phyloP scores from a whole-genome alignment of 2,329 filamentous ascomycete genomes.

The Coniochaeta prunicola region DNA sequence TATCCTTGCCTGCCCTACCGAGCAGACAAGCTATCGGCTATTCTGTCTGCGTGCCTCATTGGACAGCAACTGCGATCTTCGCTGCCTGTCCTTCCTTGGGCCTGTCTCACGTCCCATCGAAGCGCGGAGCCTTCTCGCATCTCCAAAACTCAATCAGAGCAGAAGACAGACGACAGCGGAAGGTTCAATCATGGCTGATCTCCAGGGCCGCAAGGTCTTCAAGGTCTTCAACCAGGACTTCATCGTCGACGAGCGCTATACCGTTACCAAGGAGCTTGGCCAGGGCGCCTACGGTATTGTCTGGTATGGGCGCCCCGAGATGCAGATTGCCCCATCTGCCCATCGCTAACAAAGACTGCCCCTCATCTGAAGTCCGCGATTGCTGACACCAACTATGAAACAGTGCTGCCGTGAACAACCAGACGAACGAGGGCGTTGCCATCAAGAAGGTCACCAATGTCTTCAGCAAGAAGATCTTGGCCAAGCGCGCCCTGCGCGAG shows the following conservation, averaged over 20 bases:
- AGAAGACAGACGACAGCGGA: background rate
- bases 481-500: slow-evolving; percentile 94
- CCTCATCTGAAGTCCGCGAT: slow-evolving; percentile 10
- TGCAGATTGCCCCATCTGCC: background rate
- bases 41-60: background rate
- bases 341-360: background rate
- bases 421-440: slow-evolving; percentile 87
- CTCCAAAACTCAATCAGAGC: background rate
- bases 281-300: slow-evolving; percentile 99
- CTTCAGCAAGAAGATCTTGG: slow-evolving; percentile 99
- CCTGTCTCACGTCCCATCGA: background rate
- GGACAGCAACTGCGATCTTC: background rate
- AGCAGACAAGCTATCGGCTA: background rate
- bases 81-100: background rate
- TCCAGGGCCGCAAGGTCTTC: slow-evolving; percentile 72
- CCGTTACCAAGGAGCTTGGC: slow-evolving; percentile 95
- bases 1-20: background rate
- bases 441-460: slow-evolving; percentile 99
- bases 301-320: slow-evolving; percentile 56
- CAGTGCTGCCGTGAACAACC: slow-evolving; percentile 86
- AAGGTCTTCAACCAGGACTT: slow-evolving; percentile 99
- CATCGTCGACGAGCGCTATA: slow-evolving; percentile 95
- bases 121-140: background rate
- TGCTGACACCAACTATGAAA: slow-evolving; percentile 7
- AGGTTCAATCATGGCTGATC: slow-evolving; percentile 22